phyloP scores from a whole-genome alignment of 306 rosid genomes.

The Psophocarpus tetragonolobus region DNA sequence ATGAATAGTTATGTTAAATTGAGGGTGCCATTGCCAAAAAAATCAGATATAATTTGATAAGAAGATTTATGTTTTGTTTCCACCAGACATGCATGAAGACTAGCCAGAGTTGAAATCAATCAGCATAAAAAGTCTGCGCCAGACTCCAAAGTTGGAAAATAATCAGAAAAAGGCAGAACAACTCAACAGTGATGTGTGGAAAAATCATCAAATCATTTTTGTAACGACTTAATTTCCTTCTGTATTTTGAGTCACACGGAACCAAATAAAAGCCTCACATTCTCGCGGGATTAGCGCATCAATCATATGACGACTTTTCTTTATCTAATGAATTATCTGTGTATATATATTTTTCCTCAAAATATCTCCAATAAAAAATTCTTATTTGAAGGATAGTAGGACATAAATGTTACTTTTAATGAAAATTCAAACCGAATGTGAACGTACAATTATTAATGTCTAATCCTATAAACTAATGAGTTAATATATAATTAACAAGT shows the following conservation, averaged over 20 bases:
- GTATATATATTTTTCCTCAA: not conserved
- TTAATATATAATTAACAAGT: no score
- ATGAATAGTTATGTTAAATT: not conserved
- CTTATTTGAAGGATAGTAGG: not conserved
- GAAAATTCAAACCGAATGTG: no score
- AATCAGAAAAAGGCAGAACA: not conserved
- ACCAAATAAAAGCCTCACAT: not conserved
- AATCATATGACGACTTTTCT: not conserved
- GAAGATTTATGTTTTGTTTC: not conserved
- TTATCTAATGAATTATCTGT: not conserved
- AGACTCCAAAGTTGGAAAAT: not conserved
- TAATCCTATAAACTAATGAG: no score
- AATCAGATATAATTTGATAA: not conserved
- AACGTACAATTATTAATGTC: not conserved
- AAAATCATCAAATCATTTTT: not conserved
- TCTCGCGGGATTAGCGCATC: not conserved
- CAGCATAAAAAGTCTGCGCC: not conserved
- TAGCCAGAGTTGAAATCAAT: not conserved
- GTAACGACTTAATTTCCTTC: not conserved
- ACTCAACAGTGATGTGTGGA: not conserved
- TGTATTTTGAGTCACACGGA: not conserved
- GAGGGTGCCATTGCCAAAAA: not conserved
- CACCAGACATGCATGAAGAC: not conserved
- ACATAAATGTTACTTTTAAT: not conserved
- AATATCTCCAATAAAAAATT: not conserved